Evolutionary conservation across 352 stramenopile species (phyloP).

Genomic region (Phytophthora vignae): DNA sequence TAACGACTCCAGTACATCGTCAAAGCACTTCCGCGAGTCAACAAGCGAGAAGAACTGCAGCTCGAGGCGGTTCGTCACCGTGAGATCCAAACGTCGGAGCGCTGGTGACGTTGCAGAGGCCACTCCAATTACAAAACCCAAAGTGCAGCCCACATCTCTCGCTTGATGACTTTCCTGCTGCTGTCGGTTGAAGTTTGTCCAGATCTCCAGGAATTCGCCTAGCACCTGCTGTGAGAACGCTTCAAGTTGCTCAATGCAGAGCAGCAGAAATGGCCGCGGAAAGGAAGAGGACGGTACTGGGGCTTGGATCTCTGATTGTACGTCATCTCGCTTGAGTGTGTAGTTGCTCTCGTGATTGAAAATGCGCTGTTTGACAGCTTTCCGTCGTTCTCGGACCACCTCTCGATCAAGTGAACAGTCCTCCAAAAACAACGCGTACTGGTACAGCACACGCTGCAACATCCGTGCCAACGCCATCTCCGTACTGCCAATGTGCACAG

Average conservation of each 20-base stretch:
- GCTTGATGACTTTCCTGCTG: constrained; percentile 14
- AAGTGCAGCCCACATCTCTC: constrained; percentile 12
- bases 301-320: neutral
- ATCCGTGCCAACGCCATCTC: constrained; percentile 67
- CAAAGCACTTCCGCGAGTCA: constrained; percentile 80
- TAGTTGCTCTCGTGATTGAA: constrained; percentile 49
- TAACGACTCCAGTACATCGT: constrained; percentile 77
- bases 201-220: constrained; percentile 78
- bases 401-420: constrained; percentile 13
- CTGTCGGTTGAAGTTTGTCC: constrained; percentile 58
- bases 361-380: constrained; percentile 30
- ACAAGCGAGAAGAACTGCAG: constrained; percentile 83
- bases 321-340: constrained; percentile 26
- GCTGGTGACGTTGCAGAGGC: constrained; percentile 71
- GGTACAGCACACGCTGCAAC: constrained; percentile 47
- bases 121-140: constrained; percentile 78
- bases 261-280: constrained; percentile 55
- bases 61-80: constrained; percentile 60
- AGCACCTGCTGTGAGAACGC: constrained; percentile 61
- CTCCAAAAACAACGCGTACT: constrained; percentile 39
- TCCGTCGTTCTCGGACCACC: constrained; percentile 23
- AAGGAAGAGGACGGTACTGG: neutral
- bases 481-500: constrained; percentile 40
- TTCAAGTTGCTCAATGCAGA: constrained; percentile 86
- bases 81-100: constrained; percentile 68